Percentiles rank a stretch among this genome's conserved stretches.
These are phyloP conservation scores for Grosmannia clavigera DNA, from an alignment of 2,329 filamentous ascomycete genomes.

Conservation along the genomic window DNA sequence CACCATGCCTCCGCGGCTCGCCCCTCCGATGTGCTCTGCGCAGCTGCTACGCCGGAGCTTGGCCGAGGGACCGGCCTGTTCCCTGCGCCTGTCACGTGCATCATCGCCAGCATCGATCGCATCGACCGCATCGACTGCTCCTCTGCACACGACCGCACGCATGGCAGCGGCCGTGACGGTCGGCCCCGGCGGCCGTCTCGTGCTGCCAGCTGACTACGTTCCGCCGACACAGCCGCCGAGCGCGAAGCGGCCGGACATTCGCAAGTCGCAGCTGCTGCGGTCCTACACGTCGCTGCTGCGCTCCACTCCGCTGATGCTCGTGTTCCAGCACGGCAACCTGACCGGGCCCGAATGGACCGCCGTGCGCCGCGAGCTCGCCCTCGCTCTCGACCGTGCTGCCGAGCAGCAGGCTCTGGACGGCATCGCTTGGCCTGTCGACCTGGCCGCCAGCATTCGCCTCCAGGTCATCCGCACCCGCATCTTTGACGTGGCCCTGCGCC, in stretches of 20 bases:
- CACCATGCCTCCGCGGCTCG: slow-evolving; percentile 7
- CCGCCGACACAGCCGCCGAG: slow-evolving; percentile 74
- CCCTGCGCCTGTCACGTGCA: not conserved
- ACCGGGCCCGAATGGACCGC: slow-evolving; percentile 62
- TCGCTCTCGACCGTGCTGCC: slow-evolving; percentile 30
- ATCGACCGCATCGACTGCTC: not conserved
- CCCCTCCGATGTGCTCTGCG: not conserved
- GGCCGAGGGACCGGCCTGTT: slow-evolving; percentile 1
- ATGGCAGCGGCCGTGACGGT: not conserved
- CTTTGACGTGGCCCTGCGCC: slow-evolving; percentile 69
- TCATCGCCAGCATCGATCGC: not conserved
- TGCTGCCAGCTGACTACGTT: slow-evolving; percentile 33
- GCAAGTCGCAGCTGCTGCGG: slow-evolving; percentile 79
- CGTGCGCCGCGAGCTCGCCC: slow-evolving; percentile 55
- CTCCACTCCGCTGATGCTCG: slow-evolving; percentile 69
- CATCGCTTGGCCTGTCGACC: slow-evolving; percentile 22
- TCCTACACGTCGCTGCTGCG: slow-evolving; percentile 81
- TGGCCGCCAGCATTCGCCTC: slow-evolving; percentile 56
- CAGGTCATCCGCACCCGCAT: slow-evolving; percentile 84
- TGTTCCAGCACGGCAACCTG: slow-evolving; percentile 65
- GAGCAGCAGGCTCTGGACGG: slow-evolving; percentile 5
- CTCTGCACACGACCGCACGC: slow-evolving; percentile 4
- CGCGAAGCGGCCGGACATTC: slow-evolving; percentile 71
- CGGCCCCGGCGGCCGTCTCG: slow-evolving; percentile 18
- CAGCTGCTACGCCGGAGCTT: slow-evolving; percentile 8